Evolutionary conservation across 768 basidiomycete species (phyloP).

Genomic region (Lyophyllum decastes): DNA sequence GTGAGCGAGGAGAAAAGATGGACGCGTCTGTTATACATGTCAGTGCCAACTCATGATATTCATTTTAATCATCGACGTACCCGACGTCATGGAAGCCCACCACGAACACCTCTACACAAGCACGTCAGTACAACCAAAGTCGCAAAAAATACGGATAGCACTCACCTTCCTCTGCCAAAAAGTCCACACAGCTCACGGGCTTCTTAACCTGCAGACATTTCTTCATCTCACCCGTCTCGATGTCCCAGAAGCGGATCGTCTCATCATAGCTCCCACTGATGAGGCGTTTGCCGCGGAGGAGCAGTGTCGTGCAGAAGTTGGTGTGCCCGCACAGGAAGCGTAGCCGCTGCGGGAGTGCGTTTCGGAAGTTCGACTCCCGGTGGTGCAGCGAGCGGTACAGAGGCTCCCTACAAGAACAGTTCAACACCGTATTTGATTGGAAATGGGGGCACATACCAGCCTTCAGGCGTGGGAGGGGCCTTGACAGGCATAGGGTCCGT

Average conservation of each 20-base stretch:
- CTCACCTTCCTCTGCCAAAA: slow-evolving; percentile 75
- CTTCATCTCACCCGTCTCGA: slow-evolving; percentile 61
- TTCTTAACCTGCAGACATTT: slow-evolving; percentile 85
- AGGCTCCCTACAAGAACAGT: slow-evolving; percentile 40
- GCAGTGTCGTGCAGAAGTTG: slow-evolving; percentile 83
- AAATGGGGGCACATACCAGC: slow-evolving; percentile 58
- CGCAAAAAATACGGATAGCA: slow-evolving; percentile 51
- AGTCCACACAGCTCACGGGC: slow-evolving; percentile 89
- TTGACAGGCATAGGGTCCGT: slow-evolving; percentile 70
- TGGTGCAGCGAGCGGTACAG: slow-evolving; percentile 84
- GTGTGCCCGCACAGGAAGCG: slow-evolving; percentile 83
- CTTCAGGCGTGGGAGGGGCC: slow-evolving; percentile 62
- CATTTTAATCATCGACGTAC: slow-evolving; percentile 36
- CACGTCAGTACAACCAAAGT: slow-evolving; percentile 2
- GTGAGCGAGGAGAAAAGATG: slow-evolving; percentile 87
- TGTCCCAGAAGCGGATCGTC: slow-evolving; percentile 91
- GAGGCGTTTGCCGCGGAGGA: slow-evolving; percentile 74
- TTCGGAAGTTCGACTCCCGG: slow-evolving; percentile 81
- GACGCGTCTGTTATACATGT: slow-evolving; percentile 65
- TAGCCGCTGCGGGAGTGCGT: slow-evolving; percentile 74
- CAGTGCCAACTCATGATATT: neutral
- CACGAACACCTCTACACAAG: slow-evolving; percentile 73
- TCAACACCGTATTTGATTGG: neutral
- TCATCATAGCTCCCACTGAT: slow-evolving; percentile 93
- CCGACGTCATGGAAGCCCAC: slow-evolving; percentile 94